A percentile compares a stretch with the other conserved stretches of the same genome.
These are phyloP conservation scores for Populus alba DNA, from an alignment of 345 rosid species.

Conservation along the genomic window DNA sequence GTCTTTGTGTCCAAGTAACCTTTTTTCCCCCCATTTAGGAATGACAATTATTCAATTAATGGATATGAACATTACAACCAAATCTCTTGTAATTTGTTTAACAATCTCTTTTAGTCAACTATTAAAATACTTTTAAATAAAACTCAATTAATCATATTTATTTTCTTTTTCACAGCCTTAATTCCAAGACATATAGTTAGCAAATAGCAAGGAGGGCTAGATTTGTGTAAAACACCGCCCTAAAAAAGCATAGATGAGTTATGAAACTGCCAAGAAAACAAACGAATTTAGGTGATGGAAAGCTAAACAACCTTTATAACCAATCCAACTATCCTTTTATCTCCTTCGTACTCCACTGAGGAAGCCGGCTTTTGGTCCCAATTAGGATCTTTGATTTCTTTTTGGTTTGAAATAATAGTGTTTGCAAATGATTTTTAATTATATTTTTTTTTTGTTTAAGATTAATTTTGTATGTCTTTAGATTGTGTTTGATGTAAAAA, in stretches of 20 bases:
- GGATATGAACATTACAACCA: not conserved
- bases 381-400: not conserved
- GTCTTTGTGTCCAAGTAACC: not conserved
- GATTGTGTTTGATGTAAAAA: too few species aligned
- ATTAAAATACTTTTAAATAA: too few species aligned
- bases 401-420: not conserved
- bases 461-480: too few species aligned
- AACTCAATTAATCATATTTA: too few species aligned
- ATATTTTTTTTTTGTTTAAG: too few species aligned
- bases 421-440: too few species aligned
- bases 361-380: not conserved
- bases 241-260: not conserved
- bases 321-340: slow-evolving; percentile 10
- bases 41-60: not conserved
- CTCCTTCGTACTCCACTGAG: slow-evolving; percentile 8
- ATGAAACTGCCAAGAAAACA: not conserved
- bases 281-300: not conserved
- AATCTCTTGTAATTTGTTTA: too few species aligned
- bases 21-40: rapidly evolving
- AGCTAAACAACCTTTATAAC: not conserved
- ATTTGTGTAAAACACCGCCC: too few species aligned
- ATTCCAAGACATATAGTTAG: too few species aligned
- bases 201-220: too few species aligned
- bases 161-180: too few species aligned
- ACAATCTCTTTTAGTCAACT: not conserved